phyloP scores from a whole-genome alignment of 805 yeast species.

The Zygoascus tannicola region DNA sequence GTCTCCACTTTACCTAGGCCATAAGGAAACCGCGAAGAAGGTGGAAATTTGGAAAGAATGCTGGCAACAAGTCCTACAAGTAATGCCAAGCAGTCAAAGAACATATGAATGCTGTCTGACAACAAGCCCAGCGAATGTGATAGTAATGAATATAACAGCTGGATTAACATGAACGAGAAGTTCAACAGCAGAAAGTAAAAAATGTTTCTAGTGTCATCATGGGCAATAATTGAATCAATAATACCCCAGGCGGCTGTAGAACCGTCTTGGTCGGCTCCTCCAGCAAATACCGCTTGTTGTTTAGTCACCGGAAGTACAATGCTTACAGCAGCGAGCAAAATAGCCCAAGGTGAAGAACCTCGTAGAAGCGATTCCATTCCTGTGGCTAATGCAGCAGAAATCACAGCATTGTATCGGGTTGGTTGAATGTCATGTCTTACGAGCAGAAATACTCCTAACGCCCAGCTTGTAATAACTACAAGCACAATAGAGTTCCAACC shows the following conservation, averaged over 20 bases:
- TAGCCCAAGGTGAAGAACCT: conserved; percentile 9
- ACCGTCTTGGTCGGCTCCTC: not conserved
- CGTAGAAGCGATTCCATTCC: conserved; percentile 14
- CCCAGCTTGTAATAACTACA: conserved; percentile 22
- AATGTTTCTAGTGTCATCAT: conserved; percentile 76
- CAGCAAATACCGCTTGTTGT: not conserved
- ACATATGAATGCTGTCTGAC: conserved; percentile 94
- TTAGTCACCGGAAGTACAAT: conserved; percentile 14
- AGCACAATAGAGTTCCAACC: conserved; percentile 12
- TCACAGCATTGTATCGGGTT: conserved; percentile 20
- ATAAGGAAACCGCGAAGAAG: conserved; percentile 71
- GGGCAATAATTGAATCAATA: conserved; percentile 33
- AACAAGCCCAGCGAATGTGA: conserved; percentile 86
- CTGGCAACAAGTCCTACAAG: conserved; percentile 87
- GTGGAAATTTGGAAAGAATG: conserved; percentile 46
- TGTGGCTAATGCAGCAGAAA: conserved; percentile 14
- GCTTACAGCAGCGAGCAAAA: conserved; percentile 12
- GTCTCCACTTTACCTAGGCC: conserved; percentile 82
- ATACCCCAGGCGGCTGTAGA: conserved; percentile 16
- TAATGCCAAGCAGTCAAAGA: conserved; percentile 84
- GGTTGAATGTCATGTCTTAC: conserved; percentile 22
- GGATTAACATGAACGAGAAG: conserved; percentile 90
- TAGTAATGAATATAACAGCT: conserved; percentile 80
- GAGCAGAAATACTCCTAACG: conserved; percentile 24
- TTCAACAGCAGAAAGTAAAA: conserved; percentile 79